A percentile compares a stretch with the other conserved stretches of the same genome.
Conservation (phyloP, 2,329 filamentous ascomycete genomes). For the Talaromyces atroroseus region DNA sequence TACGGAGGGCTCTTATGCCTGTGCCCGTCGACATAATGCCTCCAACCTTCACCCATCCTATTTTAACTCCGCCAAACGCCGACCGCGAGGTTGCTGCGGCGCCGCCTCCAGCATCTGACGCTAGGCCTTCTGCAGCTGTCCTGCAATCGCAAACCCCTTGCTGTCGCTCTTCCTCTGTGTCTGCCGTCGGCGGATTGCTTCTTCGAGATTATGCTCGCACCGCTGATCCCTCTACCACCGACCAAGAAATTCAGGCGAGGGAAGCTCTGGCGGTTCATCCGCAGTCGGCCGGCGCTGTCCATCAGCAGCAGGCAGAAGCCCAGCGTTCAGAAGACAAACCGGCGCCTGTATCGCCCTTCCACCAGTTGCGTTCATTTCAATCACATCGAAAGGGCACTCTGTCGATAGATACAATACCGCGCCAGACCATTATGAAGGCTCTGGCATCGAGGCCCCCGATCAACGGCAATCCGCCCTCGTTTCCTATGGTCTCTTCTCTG, state of each 20-base stretch:
- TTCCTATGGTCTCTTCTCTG: constrained; percentile 59
- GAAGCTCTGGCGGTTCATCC: constrained; percentile 14
- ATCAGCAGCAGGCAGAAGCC: constrained; percentile 13
- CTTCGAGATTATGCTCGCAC: constrained; percentile 41
- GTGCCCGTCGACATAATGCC: constrained; percentile 2
- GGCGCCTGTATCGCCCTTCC: constrained; percentile 27
- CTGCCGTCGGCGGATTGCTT: constrained; percentile 32
- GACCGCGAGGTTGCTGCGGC: constrained; percentile 5
- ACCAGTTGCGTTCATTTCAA: constrained; percentile 29
- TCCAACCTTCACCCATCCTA: constrained; percentile 9
- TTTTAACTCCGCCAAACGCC: constrained; percentile 11
- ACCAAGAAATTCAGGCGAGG: constrained; percentile 27
- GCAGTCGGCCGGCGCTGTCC: constrained; percentile 17
- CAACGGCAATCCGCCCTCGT: constrained; percentile 47
- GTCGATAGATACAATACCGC: constrained; percentile 64
- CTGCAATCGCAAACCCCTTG: background rate
- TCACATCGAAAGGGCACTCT: constrained; percentile 47
- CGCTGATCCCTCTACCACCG: constrained; percentile 38
- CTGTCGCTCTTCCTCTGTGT: constrained; percentile 18
- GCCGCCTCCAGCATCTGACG: constrained; percentile 1
- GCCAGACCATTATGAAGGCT: constrained; percentile 78
- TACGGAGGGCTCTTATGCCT: constrained; percentile 2
- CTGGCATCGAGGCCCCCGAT: constrained; percentile 59
- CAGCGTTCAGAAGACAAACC: constrained; percentile 23
- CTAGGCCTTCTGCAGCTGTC: constrained; percentile 2